Conservation (phyloP, 2,329 filamentous ascomycete genomes). For the Chrysoporthe cubensis region DNA sequence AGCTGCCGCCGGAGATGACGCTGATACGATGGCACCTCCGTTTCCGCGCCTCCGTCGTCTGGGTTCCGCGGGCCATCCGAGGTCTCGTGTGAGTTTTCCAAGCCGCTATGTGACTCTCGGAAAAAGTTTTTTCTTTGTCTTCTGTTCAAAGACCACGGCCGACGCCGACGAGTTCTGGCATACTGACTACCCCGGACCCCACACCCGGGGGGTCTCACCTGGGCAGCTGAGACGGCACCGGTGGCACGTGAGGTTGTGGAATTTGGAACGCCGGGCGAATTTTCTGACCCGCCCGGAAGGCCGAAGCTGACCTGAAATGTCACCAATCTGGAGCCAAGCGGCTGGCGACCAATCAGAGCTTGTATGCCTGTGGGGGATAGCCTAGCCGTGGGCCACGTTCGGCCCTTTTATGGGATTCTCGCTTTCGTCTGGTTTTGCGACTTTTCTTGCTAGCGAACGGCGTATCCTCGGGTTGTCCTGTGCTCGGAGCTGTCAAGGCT, state of each 20-base stretch:
- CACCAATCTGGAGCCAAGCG: neutral
- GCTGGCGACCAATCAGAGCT: neutral
- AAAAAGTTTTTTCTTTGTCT: neutral
- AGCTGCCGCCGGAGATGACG: conserved; percentile 3
- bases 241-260: neutral
- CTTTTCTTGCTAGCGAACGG: neutral
- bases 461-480: conserved; percentile 3
- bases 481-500: neutral
- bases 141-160: neutral
- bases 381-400: conserved; percentile 3
- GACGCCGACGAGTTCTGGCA: neutral
- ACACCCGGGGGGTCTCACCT: neutral
- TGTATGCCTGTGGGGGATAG: neutral
- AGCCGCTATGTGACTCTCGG: neutral
- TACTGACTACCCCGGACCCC: conserved; percentile 11
- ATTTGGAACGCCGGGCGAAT: neutral
- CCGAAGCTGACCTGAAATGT: neutral
- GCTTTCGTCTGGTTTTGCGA: conserved; percentile 1
- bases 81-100: neutral
- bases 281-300: neutral
- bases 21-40: neutral
- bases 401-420: conserved; percentile 13
- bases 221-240: conserved; percentile 2
- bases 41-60: neutral
- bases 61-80: neutral